Evolutionary conservation across 2,329 filamentous ascomycete genomes (phyloP).

Genomic region (Fusarium nematophilum): DNA sequence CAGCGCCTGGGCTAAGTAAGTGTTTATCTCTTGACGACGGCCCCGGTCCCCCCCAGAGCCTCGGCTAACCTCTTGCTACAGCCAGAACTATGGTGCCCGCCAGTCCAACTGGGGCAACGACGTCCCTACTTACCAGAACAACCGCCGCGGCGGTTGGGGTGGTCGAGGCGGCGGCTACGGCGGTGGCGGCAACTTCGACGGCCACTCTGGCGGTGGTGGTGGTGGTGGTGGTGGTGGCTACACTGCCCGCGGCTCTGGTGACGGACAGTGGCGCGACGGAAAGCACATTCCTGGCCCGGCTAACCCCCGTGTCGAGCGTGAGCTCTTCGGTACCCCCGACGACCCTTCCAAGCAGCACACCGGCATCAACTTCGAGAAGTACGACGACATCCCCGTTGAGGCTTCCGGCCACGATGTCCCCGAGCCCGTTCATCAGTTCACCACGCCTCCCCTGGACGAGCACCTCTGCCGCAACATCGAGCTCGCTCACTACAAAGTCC

Average conservation of each 20-base stretch:
- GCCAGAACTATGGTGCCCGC: conserved; percentile 48
- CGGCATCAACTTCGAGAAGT: conserved; percentile 99
- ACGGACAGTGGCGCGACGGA: conserved; percentile 96
- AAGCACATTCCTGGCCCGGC: conserved; percentile 92
- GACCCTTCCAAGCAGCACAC: conserved; percentile 96
- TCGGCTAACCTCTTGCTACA: conserved; percentile 36
- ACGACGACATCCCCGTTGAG: conserved; percentile 99
- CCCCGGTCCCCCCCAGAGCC: background rate
- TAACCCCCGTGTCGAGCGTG: conserved; percentile 91
- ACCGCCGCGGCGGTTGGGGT: conserved; percentile 50
- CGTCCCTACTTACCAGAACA: conserved; percentile 45
- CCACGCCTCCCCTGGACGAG: conserved; percentile 93
- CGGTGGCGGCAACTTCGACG: conserved; percentile 59
- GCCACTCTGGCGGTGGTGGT: conserved; percentile 88
- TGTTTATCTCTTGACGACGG: conserved; percentile 26
- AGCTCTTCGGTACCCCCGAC: conserved; percentile 91
- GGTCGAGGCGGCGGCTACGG: conserved; percentile 52
- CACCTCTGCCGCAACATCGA: conserved; percentile 94
- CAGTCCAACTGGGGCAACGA: conserved; percentile 51
- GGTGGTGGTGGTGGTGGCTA: conserved; percentile 64
- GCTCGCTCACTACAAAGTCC: conserved; percentile 92
- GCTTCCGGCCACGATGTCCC: conserved; percentile 94
- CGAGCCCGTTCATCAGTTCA: conserved; percentile 90
- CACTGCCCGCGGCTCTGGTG: conserved; percentile 83
- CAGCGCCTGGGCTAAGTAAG: conserved; percentile 74